These are phyloP conservation scores for Chloroidium sp. DNA, from an alignment of 163 green algal species.

Conservation along the genomic window DNA sequence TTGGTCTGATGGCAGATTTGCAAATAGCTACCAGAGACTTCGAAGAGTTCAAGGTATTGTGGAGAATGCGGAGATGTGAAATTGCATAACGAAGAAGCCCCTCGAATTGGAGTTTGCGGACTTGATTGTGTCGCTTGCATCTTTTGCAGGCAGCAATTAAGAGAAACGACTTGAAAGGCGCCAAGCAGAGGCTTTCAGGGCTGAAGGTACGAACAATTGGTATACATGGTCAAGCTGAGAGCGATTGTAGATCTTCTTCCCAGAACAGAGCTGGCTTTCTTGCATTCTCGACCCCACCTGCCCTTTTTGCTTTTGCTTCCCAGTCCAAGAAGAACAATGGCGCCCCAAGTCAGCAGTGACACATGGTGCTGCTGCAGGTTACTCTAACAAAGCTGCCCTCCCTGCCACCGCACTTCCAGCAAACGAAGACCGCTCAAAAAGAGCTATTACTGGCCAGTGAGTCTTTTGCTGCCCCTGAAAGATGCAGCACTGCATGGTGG, in stretches of 20 bases:
- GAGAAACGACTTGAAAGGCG: constrained; percentile 46
- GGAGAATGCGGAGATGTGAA: no score
- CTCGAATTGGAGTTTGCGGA: background rate
- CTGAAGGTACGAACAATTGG: constrained; percentile 12
- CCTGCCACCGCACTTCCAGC: constrained; percentile 50
- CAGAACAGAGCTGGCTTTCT: background rate
- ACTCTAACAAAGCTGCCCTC: constrained; percentile 66
- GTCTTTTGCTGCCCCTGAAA: constrained; percentile 3
- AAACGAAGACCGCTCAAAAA: constrained; percentile 50
- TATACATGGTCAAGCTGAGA: no score
- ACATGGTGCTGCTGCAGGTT: constrained; percentile 39
- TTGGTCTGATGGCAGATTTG: constrained; percentile 1
- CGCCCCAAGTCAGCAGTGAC: background rate
- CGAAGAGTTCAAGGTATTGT: no score
- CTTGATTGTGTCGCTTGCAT: background rate
- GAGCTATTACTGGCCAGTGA: constrained; percentile 67
- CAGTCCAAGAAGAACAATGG: no score
- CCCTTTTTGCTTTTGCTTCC: background rate
- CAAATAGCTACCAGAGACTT: background rate
- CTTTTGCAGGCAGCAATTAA: constrained; percentile 9
- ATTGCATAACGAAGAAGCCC: background rate
- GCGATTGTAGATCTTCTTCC: background rate
- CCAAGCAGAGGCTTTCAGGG: constrained; percentile 36
- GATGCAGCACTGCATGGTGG: background rate
- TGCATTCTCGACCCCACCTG: background rate